Evolutionary conservation across 495 filamentous ascomycete genomes (phyloP), one percentile per base, ranked within the genome.

Genomic region (Penicillium riverlandense): DNA sequence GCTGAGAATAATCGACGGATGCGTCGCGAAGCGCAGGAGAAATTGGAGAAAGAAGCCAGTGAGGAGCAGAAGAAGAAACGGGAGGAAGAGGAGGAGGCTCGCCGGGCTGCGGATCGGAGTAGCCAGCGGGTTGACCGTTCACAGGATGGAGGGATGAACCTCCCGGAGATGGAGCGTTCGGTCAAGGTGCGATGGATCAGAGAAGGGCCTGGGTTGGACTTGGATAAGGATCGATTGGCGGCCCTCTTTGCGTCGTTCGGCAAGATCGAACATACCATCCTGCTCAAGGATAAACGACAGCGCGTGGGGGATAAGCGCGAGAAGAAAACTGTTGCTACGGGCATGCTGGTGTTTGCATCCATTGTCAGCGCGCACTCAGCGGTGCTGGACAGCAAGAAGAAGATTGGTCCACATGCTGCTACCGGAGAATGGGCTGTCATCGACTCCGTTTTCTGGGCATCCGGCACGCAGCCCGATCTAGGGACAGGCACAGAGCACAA

Each of bases 291-390:
- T 45, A 80, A 78, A 57, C 71, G 72, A 37, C 61, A 69, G 31
- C 68, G 71, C 1, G 49, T 76, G 5, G 66, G 65, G n/a, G 73
- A 70, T 8, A 62, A 69, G 45, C 69, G 70, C 38, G 75, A 78
- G 47, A 80, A 78, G 55, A 72, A 76, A 44, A 62, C 71, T 7
- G 61, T 72, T 35, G 75, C 69, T 1, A 76, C 70, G 4, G 78
- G 75, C 4, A 69, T 80, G 45, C 56, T 83, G 6, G 69, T 82
- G 14, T 84, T 72, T 53, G 59, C 63, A 0, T 80, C 77, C 8
- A 73, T 83, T 30, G 77, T 83, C 29, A 69, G 74, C 45, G 79
- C 80, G 4, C 77, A 83, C 53, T 65, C 76, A 4, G 79, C 79
- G 6, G 77, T 84, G 6, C 47, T 73, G 45, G 79, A 82, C 40